These are phyloP conservation scores for Halophytophthora polymorphica DNA, from an alignment of 352 stramenopile genomes.

Conservation along the genomic window DNA sequence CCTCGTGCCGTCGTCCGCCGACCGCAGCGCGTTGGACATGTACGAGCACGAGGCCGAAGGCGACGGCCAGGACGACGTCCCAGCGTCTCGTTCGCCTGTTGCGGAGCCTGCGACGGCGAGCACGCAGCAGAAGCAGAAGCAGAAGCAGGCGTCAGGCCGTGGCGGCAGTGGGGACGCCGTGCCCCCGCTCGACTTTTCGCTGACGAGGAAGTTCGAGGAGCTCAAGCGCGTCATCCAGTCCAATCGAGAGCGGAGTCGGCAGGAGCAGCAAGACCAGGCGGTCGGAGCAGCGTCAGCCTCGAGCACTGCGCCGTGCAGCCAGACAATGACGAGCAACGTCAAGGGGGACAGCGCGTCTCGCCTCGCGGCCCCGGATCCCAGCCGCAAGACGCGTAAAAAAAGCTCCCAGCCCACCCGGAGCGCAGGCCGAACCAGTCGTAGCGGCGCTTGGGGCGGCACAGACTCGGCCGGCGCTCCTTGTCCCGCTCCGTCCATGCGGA, in stretches of 20 bases:
- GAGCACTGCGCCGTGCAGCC: background rate
- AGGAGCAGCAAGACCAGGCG: background rate
- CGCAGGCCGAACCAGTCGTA: slow-evolving; percentile 8
- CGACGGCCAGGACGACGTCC: slow-evolving; percentile 19
- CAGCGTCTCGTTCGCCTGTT: background rate
- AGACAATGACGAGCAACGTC: background rate
- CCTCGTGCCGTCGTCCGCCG: slow-evolving; percentile 48
- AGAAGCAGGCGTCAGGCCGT: slow-evolving; percentile 18
- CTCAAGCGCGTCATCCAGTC: slow-evolving; percentile 58
- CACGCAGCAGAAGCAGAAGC: slow-evolving; percentile 15
- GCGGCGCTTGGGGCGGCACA: slow-evolving; percentile 17
- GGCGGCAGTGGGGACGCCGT: slow-evolving; percentile 5
- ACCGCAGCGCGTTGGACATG: slow-evolving; percentile 54
- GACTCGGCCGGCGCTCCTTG: background rate
- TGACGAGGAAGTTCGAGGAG: slow-evolving; percentile 63
- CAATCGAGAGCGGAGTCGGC: slow-evolving; percentile 33
- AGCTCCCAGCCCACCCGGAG: background rate
- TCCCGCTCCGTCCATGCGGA: slow-evolving; percentile 1
- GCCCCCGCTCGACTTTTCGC: slow-evolving; percentile 29
- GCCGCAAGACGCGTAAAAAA: background rate
- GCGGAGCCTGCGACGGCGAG: background rate
- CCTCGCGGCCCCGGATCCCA: slow-evolving; percentile 1
- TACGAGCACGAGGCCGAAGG: slow-evolving; percentile 37
- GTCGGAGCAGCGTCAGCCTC: background rate
- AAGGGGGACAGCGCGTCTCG: no score